phyloP scores from a whole-genome alignment of 2,329 filamentous ascomycete species.

The Verticillium albo-atrum region DNA sequence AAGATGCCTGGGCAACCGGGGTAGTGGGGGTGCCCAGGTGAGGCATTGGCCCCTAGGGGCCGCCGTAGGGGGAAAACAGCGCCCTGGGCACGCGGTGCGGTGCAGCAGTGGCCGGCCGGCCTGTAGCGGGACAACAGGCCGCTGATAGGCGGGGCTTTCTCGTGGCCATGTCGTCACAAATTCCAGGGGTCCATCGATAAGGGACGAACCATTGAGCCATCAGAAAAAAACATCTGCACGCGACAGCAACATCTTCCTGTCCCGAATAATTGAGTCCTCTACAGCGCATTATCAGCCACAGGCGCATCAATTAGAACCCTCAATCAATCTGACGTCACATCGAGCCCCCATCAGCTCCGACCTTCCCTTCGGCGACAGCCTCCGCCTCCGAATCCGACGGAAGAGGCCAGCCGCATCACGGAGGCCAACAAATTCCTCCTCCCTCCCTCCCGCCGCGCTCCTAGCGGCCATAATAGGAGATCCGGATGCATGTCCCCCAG shows the following conservation, averaged over 20 bases:
- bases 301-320: too few species aligned
- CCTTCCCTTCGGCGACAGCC: neutral
- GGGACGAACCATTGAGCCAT: neutral
- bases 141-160: neutral
- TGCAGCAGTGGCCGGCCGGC: neutral
- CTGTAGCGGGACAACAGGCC: neutral
- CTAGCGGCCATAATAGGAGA: slow-evolving; percentile 1
- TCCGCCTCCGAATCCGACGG: neutral
- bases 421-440: neutral
- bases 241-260: neutral
- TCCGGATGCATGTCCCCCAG: slow-evolving; percentile 30
- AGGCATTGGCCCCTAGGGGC: neutral
- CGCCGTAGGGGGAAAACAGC: neutral
- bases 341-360: neutral
- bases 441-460: neutral
- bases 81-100: too few species aligned
- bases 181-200: neutral
- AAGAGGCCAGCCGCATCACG: neutral
- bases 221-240: neutral
- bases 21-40: neutral
- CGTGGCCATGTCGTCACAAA: neutral
- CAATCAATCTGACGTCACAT: too few species aligned
- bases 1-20: neutral
- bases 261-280: too few species aligned
- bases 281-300: too few species aligned